These are phyloP conservation scores for Rubroboletus satanas DNA, from an alignment of 768 basidiomycete genomes.

Conservation along the genomic window DNA sequence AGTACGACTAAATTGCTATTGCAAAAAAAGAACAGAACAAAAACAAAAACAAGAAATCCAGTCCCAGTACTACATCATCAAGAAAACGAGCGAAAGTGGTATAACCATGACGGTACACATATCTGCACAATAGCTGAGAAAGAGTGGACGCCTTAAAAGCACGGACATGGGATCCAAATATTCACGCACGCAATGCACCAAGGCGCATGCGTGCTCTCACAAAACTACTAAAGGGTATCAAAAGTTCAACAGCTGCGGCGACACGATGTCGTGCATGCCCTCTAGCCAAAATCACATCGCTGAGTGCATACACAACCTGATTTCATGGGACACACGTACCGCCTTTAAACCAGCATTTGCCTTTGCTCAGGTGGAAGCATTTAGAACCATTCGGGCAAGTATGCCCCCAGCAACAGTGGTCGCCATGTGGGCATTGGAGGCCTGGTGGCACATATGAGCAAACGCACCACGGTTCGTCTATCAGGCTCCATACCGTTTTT, in stretches of 20 bases:
- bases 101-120: conserved; percentile 23
- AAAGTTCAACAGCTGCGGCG: conserved; percentile 13
- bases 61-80: conserved; percentile 25
- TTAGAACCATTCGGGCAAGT: conserved; percentile 74
- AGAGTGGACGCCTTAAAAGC: conserved; percentile 26
- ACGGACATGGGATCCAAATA: conserved; percentile 10
- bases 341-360: conserved; percentile 88
- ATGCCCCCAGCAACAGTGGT: conserved; percentile 80
- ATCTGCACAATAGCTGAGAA: conserved; percentile 17
- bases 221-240: conserved; percentile 19
- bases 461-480: background rate
- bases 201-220: background rate
- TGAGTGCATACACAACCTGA: conserved; percentile 1
- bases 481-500: conserved; percentile 55
- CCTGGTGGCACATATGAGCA: conserved; percentile 37
- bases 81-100: conserved; percentile 30
- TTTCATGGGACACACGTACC: conserved; percentile 31
- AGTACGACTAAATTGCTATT: conserved; percentile 23
- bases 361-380: conserved; percentile 66
- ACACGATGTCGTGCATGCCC: conserved; percentile 37
- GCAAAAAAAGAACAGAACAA: conserved; percentile 14
- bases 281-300: conserved; percentile 22
- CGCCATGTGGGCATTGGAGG: conserved; percentile 69
- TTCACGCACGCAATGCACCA: conserved; percentile 1
- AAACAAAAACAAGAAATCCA: conserved; percentile 16